A percentile compares a stretch with the other conserved stretches of the same genome.
phyloP scores from a whole-genome alignment of 257 asterid genomes.

The Salvia hispanica region DNA sequence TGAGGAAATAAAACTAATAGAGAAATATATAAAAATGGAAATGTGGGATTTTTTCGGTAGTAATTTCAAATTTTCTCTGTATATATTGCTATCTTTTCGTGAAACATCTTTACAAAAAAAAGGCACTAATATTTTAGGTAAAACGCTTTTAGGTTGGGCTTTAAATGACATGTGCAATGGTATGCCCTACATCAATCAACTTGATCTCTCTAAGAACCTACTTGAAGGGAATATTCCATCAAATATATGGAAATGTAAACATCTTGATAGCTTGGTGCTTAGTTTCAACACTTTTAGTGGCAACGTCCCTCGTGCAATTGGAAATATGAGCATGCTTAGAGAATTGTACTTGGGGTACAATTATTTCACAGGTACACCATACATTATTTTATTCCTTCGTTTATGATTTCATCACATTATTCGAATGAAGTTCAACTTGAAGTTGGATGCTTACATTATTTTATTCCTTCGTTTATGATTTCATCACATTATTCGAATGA shows the following conservation, averaged over 20 bases:
- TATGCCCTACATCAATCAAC: background rate
- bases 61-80: no score
- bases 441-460: background rate
- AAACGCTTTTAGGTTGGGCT: background rate
- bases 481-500: background rate
- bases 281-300: background rate
- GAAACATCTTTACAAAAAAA: no score
- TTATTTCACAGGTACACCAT: background rate
- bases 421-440: background rate
- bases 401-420: background rate
- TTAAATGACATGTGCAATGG: background rate
- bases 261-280: background rate
- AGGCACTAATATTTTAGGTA: no score
- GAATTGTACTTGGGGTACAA: background rate
- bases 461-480: no score
- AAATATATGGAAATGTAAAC: background rate
- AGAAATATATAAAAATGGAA: no score
- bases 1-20: no score
- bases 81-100: no score
- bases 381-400: background rate
- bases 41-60: no score
- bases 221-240: background rate
- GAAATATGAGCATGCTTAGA: background rate
- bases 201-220: background rate
- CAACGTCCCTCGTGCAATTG: background rate